These are phyloP conservation scores for Fusarium sp. DNA, from an alignment of 2,329 filamentous ascomycete species.

Conservation along the genomic window DNA sequence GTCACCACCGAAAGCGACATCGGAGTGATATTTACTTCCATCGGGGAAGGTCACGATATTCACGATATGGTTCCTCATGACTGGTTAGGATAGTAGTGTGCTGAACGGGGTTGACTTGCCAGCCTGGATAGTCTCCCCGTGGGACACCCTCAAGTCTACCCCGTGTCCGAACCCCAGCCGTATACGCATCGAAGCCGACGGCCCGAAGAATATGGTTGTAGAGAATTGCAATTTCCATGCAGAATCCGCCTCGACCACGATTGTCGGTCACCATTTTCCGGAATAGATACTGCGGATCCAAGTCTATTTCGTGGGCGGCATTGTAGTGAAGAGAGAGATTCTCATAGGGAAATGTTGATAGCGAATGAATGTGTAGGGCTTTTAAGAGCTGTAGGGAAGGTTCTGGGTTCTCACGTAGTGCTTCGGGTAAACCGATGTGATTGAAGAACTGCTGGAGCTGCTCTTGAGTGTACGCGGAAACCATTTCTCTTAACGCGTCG, in stretches of 20 bases:
- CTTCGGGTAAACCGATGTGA: conserved; percentile 18
- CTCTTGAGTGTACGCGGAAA: conserved; percentile 26
- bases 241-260: conserved; percentile 67
- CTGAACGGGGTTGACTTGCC: conserved; percentile 48
- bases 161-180: conserved; percentile 64
- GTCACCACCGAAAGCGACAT: conserved; percentile 76
- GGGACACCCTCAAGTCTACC: conserved; percentile 55
- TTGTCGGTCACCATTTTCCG: conserved; percentile 59
- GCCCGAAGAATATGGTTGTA: conserved; percentile 64
- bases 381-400: conserved; percentile 29
- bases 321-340: conserved; percentile 68
- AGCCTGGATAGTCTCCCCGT: conserved; percentile 58
- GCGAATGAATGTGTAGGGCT: conserved; percentile 26
- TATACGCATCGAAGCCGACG: conserved; percentile 65
- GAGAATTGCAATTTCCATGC: conserved; percentile 69
- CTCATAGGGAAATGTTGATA: conserved; percentile 63
- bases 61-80: conserved; percentile 66
- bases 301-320: conserved; percentile 50
- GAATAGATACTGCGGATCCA: conserved; percentile 61
- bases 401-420: conserved; percentile 5
- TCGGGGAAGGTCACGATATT: conserved; percentile 68
- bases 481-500: conserved; percentile 1
- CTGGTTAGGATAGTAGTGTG: not conserved
- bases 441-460: conserved; percentile 31
- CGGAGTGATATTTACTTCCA: conserved; percentile 63